Conservation (phyloP, 2,329 filamentous ascomycete species). For the Aspergillus tanneri region DNA sequence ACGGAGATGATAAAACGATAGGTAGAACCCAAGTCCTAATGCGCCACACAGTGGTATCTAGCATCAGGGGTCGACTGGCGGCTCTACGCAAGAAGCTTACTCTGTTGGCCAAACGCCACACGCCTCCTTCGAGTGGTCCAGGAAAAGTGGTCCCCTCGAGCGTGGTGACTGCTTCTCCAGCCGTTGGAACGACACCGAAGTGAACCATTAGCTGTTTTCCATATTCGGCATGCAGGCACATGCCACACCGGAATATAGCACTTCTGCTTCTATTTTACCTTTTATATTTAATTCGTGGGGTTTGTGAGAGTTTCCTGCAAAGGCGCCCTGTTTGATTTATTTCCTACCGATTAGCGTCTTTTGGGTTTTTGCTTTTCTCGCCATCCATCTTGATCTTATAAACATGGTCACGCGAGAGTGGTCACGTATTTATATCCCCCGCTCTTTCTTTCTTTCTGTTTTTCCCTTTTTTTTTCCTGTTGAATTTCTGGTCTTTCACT, state of each 20-base stretch:
- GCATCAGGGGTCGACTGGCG: conserved; percentile 49
- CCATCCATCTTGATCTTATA: no score
- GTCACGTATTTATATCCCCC: conserved; percentile 1
- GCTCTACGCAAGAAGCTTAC: conserved; percentile 52
- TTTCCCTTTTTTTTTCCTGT: conserved; percentile 11
- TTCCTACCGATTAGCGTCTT: no score
- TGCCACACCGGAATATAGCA: conserved; percentile 18
- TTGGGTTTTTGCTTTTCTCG: no score
- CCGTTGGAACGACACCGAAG: conserved; percentile 38
- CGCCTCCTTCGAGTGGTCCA: conserved; percentile 32
- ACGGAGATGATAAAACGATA: neutral
- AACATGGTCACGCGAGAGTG: no score
- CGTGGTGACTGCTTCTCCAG: conserved; percentile 31
- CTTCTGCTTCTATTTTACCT: conserved; percentile 8
- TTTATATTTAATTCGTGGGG: conserved; percentile 8
- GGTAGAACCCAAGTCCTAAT: conserved; percentile 25
- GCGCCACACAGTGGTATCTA: conserved; percentile 44
- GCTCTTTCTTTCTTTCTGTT: conserved; percentile 13
- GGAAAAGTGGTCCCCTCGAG: conserved; percentile 32
- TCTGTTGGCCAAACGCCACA: conserved; percentile 49
- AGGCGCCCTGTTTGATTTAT: no score
- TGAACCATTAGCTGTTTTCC: conserved; percentile 4
- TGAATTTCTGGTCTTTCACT: conserved; percentile 7
- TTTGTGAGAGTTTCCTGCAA: no score
- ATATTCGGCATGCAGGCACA: conserved; percentile 17